Conservation (phyloP, 2,329 filamentous ascomycete genomes). For the Trichoderma hamatum region DNA sequence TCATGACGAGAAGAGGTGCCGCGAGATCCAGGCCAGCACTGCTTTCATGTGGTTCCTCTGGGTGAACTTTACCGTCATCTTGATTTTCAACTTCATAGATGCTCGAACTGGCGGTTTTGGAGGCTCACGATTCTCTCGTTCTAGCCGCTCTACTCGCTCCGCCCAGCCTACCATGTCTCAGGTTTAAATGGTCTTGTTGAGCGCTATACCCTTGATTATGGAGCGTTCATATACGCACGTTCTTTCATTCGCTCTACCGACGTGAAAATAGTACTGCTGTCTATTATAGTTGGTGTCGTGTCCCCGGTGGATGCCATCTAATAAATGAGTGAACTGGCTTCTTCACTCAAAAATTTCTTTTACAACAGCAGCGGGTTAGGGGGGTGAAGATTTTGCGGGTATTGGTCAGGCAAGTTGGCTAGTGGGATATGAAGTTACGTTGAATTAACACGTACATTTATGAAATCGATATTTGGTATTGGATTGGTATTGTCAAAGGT, state of each 20-base stretch:
- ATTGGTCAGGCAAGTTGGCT: not conserved
- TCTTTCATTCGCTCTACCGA: not conserved
- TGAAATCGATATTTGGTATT: slow-evolving; percentile 16
- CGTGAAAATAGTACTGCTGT: not conserved
- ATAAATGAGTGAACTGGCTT: not conserved
- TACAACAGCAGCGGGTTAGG: not conserved
- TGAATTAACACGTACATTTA: slow-evolving; percentile 23
- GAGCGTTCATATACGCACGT: not conserved
- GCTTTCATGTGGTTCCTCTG: slow-evolving; percentile 83
- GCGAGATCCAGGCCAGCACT: slow-evolving; percentile 72
- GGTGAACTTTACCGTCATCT: slow-evolving; percentile 59
- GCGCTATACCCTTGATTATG: not conserved
- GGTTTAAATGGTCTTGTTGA: slow-evolving; percentile 31
- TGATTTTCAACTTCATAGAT: slow-evolving; percentile 59
- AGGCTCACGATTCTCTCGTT: slow-evolving; percentile 35
- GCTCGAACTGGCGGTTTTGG: slow-evolving; percentile 49
- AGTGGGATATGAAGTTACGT: slow-evolving; percentile 18
- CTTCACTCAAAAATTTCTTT: not conserved
- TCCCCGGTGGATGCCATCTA: slow-evolving; percentile 14
- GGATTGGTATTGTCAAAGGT: slow-evolving; percentile 11
- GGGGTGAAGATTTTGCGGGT: not conserved
- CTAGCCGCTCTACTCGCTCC: slow-evolving; percentile 37
- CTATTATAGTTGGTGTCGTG: slow-evolving; percentile 1
- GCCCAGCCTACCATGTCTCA: slow-evolving; percentile 57
- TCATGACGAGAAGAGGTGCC: slow-evolving; percentile 67